Conservation (phyloP, 2,329 filamentous ascomycete species). For the Ceratocystiopsis minuta region DNA sequence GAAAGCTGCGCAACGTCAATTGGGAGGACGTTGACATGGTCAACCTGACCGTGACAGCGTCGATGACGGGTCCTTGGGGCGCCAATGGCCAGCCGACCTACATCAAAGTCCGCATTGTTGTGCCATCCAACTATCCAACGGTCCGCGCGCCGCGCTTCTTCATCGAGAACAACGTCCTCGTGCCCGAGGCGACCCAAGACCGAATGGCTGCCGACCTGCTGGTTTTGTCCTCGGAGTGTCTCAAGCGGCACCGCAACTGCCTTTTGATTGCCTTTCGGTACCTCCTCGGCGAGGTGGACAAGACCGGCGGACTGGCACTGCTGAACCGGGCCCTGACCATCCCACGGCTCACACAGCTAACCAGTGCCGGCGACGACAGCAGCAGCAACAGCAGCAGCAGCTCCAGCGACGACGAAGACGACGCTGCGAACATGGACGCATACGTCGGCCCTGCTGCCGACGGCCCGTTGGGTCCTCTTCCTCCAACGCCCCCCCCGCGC, state of each 20-base stretch:
- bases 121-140: conserved; percentile 41
- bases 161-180: conserved; percentile 43
- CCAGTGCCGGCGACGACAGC: conserved; percentile 36
- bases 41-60: conserved; percentile 37
- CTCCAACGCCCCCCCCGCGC: conserved; percentile 20
- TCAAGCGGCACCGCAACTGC: conserved; percentile 41
- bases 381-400: conserved; percentile 23
- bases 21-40: conserved; percentile 50
- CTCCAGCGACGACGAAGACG: conserved; percentile 30
- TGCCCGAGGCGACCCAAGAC: conserved; percentile 36
- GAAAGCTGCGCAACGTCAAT: conserved; percentile 42
- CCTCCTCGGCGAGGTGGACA: conserved; percentile 42
- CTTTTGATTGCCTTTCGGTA: conserved; percentile 45
- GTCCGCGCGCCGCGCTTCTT: conserved; percentile 37
- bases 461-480: not conserved
- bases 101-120: conserved; percentile 41
- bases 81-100: conserved; percentile 36
- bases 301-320: conserved; percentile 40
- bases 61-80: conserved; percentile 48
- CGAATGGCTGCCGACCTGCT: conserved; percentile 37
- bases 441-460: conserved; percentile 41
- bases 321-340: conserved; percentile 37
- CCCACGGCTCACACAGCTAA: conserved; percentile 17
- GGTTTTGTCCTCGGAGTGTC: conserved; percentile 35
- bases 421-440: conserved; percentile 27